Percentiles rank a stretch among this genome's conserved stretches.
These are phyloP conservation scores for Physcomitrium patens DNA, from an alignment of 225 moss, liverwort and hornwort genomes.

Conservation along the genomic window DNA sequence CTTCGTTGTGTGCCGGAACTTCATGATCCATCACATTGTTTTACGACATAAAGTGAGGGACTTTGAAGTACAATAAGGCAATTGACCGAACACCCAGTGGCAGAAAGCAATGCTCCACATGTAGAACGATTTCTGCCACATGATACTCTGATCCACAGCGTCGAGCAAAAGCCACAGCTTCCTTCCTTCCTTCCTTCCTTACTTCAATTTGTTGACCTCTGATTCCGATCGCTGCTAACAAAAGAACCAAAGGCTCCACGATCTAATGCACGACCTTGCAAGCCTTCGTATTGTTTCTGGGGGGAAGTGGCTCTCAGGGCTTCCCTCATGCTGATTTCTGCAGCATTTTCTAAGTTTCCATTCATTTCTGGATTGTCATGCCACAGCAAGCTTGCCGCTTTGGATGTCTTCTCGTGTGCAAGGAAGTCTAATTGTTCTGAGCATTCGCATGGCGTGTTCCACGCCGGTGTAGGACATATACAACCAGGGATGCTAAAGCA, in stretches of 20 bases:
- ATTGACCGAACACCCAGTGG: too few species aligned
- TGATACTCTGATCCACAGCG: too few species aligned
- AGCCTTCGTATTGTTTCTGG: conserved; percentile 45
- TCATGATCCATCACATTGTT: too few species aligned
- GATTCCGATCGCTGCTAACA: not conserved
- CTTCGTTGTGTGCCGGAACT: too few species aligned
- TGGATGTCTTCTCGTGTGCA: conserved; percentile 16
- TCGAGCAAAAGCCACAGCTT: too few species aligned
- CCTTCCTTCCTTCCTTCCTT: too few species aligned
- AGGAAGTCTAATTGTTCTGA: conserved; percentile 35
- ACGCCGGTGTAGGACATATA: conserved; percentile 33
- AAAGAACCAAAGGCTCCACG: conserved; percentile 71
- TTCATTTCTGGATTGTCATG: conserved; percentile 27
- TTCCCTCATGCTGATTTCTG: conserved; percentile 51
- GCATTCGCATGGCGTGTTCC: conserved; percentile 40
- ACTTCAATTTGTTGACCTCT: conserved; percentile 12
- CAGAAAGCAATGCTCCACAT: too few species aligned
- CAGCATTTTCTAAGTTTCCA: conserved; percentile 29
- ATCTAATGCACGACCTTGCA: conserved; percentile 56
- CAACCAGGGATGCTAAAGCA: conserved; percentile 36
- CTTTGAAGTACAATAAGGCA: too few species aligned
- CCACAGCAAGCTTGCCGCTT: conserved; percentile 30
- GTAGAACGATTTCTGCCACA: too few species aligned
- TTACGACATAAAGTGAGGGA: too few species aligned
- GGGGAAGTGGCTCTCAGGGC: conserved; percentile 46